Base-by-base conservation (phyloP, 2,329 filamentous ascomycete genomes). In the Fusarium brachygibbosum region DNA sequence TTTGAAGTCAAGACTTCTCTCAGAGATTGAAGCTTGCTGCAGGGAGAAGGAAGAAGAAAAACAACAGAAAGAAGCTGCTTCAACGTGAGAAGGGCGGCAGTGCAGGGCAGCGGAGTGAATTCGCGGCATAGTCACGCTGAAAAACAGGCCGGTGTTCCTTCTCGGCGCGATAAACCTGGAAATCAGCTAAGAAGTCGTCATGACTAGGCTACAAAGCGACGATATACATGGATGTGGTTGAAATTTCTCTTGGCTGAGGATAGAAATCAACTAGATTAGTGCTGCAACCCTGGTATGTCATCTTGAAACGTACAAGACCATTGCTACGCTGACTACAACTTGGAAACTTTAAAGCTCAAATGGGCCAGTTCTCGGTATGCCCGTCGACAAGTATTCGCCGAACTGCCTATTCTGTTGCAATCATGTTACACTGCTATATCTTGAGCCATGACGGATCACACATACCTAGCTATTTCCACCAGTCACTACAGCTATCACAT, bases 1-100 rank as follows among this genome's bases (percentile, higher is more conserved):
- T 12, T 31, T 74, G 4, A 57, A 61, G 31, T 19, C 53, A 9
- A 61, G 72, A 16, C 50, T 74, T 0, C 46, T 70, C 6, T 21
- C 62, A 5, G 68, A 53, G 12, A 42, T 71, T 17, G 29, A 19
- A 9, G 31, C 23, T 23, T 53, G 25, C 14, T 60, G 32, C 29
- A 40, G 31, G 5, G 32, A 41, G 2, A 19, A 17, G 10, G 8
- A 40, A 14, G 23, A 40, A 38, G 23, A 12, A 25, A 29, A 29
- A 2, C 23, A 9, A 14, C 32, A 34, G 6, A 14, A 6, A 45
- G 11, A 4, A 16, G 10, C 16, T 25, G 6, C 6, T 37, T 13
- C 32, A 5, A 14, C 13, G 25, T 37, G 23, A 28, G 14, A n/a
- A 16, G 21, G 21, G 21, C n/a, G 37, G 14, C 8, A n/a, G 0